Conservation (phyloP, 371 early-diverging fungal species). For the Apophysomyces ossiformis region DNA sequence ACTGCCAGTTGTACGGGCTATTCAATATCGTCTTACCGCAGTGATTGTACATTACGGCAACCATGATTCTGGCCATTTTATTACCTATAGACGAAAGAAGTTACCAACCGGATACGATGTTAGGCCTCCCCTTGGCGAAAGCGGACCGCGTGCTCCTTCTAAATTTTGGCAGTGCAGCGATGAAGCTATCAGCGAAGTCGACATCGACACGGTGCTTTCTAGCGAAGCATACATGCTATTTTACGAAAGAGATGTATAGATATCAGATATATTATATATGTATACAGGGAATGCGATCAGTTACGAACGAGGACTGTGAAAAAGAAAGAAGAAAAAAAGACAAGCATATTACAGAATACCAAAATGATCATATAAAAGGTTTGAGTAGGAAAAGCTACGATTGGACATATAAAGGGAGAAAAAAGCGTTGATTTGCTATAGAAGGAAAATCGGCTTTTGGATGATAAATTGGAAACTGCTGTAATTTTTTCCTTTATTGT, state of each 20-base stretch:
- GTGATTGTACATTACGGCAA: slow-evolving; percentile 90
- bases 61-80: slow-evolving; percentile 66
- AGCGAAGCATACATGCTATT: slow-evolving; percentile 89
- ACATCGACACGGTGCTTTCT: slow-evolving; percentile 67
- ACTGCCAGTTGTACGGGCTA: slow-evolving; percentile 34
- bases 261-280: not conserved
- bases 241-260: slow-evolving; percentile 69
- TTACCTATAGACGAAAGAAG: slow-evolving; percentile 82
- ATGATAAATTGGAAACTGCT: no score
- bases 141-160: slow-evolving; percentile 49
- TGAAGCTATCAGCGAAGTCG: slow-evolving; percentile 81
- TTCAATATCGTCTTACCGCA: slow-evolving; percentile 77
- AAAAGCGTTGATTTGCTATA: no score
- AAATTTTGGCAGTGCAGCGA: slow-evolving; percentile 86
- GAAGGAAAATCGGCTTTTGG: no score
- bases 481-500: no score
- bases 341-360: no score
- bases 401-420: no score
- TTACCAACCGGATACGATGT: slow-evolving; percentile 55
- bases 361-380: no score
- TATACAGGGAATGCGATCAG: no score
- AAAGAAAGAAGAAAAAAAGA: no score
- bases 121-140: slow-evolving; percentile 33
- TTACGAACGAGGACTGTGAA: no score
- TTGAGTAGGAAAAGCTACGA: no score